These are phyloP conservation scores for Cantharellus anzutake DNA, from an alignment of 768 basidiomycete genomes.

Conservation along the genomic window DNA sequence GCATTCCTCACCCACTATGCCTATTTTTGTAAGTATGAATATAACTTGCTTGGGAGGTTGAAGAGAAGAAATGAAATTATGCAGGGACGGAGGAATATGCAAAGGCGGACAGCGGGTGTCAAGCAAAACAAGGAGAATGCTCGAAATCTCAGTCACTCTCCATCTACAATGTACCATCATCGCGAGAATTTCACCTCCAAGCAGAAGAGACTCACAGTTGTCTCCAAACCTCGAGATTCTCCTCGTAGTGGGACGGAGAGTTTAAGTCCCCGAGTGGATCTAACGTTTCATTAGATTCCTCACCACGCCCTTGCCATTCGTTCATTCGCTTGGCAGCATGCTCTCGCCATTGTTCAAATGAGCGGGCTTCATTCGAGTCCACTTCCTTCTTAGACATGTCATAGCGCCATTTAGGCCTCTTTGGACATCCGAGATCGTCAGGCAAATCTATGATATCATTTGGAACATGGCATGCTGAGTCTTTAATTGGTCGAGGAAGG, in stretches of 20 bases:
- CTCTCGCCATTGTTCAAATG: constrained; percentile 61
- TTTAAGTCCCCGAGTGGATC: constrained; percentile 1
- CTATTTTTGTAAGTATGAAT: constrained; percentile 73
- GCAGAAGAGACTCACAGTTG: constrained; percentile 48
- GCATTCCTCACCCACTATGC: constrained; percentile 53
- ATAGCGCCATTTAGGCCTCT: constrained; percentile 70
- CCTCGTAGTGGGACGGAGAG: constrained; percentile 67
- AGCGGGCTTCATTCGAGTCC: constrained; percentile 73
- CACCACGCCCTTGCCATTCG: constrained; percentile 25
- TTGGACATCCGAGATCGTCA: constrained; percentile 27
- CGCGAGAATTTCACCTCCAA: not conserved
- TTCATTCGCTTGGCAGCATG: constrained; percentile 39
- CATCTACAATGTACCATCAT: constrained; percentile 31
- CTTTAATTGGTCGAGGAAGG: constrained; percentile 37
- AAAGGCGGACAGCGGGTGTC: constrained; percentile 80
- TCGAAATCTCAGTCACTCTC: constrained; percentile 83
- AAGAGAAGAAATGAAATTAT: constrained; percentile 31
- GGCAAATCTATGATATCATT: constrained; percentile 9
- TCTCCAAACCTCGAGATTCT: constrained; percentile 87
- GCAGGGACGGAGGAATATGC: constrained; percentile 69
- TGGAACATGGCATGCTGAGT: constrained; percentile 4
- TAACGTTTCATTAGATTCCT: constrained; percentile 11
- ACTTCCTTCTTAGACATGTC: constrained; percentile 79
- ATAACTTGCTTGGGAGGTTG: constrained; percentile 30
- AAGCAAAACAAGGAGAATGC: constrained; percentile 72